Base-by-base conservation (phyloP, 176 grass and related monocot species). In the Panicum miliaceum region DNA sequence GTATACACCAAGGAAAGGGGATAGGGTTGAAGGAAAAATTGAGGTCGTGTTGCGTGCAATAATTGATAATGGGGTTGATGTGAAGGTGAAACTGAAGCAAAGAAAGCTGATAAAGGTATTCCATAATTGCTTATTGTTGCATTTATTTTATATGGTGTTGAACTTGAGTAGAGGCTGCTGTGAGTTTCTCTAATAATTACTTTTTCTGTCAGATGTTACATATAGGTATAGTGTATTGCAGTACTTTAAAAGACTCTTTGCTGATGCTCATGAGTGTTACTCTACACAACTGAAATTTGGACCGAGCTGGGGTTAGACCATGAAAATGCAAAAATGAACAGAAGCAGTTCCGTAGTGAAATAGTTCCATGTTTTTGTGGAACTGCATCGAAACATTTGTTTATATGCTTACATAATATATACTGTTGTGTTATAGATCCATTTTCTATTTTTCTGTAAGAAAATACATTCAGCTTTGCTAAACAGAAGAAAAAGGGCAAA, bases 41-140 rank as follows among this genome's bases (percentile, higher is more conserved):
- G 66, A 94, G 73, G 77, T 87, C 66, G 87, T 94, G 41, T 72
- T 94, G 54, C 54, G 54, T 64, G 82, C 81, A 48, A 91, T 94
- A 58, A 87, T 76, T 61, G 84, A 91, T 14, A 83, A 91, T 83
- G 92, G 92, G 84, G 87, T 94, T 27, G 84, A 91, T 87, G 84
- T 94, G 73, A 94, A 91, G 77, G 92, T 94, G 81, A 94, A 94
- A 84, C 81, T 94, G 72, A 91, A 91, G 77, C 89, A 87, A 76
- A 87, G 69, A 64, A 86, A 64, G 18, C 64, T 12, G 7, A 52
- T 56, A 68, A 89, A 89, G 92, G 86, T 90, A 80, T 54, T 52
- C n/a, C 36, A 11, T 64, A 51, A 35, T 76, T 26, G 10, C 8
- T 7, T 45, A 27, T 6, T 76, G 4, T 19, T 84, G 15, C 41